Percentiles rank a stretch among this genome's conserved stretches.
Conservation (phyloP, 169 alveolate species). For the Plasmodium vinckei region DNA sequence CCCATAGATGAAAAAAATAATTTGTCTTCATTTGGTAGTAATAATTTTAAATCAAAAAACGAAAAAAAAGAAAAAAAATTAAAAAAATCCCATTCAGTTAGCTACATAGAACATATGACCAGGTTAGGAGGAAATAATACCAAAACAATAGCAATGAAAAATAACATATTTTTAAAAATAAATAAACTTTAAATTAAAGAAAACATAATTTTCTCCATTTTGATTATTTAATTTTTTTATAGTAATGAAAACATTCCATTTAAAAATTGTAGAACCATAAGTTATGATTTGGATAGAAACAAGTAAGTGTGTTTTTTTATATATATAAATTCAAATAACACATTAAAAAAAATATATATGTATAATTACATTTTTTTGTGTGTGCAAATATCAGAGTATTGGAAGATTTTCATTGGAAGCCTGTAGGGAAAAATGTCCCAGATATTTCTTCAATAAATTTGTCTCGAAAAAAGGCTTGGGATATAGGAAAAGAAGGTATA, state of each 20-base stretch:
- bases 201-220: neutral
- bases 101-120: slow-evolving; percentile 66
- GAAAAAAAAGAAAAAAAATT: slow-evolving; percentile 43
- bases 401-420: slow-evolving; percentile 46
- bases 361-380: neutral
- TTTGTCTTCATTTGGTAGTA: slow-evolving; percentile 29
- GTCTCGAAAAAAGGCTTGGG: slow-evolving; percentile 71
- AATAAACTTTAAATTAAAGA: neutral
- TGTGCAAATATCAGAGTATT: slow-evolving; percentile 8
- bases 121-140: slow-evolving; percentile 42
- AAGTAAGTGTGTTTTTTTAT: slow-evolving; percentile 23
- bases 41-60: slow-evolving; percentile 21
- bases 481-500: slow-evolving; percentile 73
- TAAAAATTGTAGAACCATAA: slow-evolving; percentile 29
- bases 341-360: neutral
- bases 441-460: slow-evolving; percentile 43
- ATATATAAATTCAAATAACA: neutral
- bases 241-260: slow-evolving; percentile 49
- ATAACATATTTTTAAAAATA: neutral
- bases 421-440: slow-evolving; percentile 57
- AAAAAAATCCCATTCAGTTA: slow-evolving; percentile 45
- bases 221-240: neutral
- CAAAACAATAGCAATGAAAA: neutral
- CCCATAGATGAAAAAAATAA: slow-evolving; percentile 36
- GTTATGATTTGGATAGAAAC: slow-evolving; percentile 14